Conservation (phyloP, 2,329 filamentous ascomycete species). For the Alternaria angustiovoidea region DNA sequence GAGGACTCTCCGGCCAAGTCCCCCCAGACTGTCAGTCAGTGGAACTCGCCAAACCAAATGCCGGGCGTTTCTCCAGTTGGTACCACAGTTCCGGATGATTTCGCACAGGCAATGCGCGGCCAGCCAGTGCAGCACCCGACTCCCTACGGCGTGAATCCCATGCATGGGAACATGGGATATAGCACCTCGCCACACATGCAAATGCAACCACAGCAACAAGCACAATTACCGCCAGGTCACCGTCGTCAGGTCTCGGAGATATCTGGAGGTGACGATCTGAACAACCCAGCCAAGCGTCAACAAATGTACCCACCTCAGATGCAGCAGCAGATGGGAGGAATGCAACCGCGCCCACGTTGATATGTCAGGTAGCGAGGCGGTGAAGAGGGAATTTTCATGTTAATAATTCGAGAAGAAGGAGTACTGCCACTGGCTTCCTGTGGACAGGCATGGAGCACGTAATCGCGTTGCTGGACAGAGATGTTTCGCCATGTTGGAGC, state of each 20-base stretch:
- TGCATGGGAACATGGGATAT: constrained; percentile 51
- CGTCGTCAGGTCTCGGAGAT: constrained; percentile 69
- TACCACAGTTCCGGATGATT: constrained; percentile 57
- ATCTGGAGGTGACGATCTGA: constrained; percentile 61
- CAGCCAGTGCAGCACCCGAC: constrained; percentile 45
- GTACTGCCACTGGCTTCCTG: neutral
- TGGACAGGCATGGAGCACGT: constrained; percentile 5
- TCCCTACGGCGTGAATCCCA: constrained; percentile 48
- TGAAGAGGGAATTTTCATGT: neutral
- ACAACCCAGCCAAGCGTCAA: constrained; percentile 64
- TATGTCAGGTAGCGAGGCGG: neutral
- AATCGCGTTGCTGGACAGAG: neutral
- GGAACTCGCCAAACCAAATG: constrained; percentile 69
- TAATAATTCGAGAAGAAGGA: neutral
- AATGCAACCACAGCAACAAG: constrained; percentile 45
- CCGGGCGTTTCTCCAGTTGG: constrained; percentile 65
- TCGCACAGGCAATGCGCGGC: constrained; percentile 55
- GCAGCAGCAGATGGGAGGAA: constrained; percentile 57
- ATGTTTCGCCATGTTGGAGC: neutral
- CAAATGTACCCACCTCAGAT: constrained; percentile 61
- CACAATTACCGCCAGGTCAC: constrained; percentile 46
- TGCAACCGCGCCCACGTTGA: constrained; percentile 60
- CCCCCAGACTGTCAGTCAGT: constrained; percentile 66
- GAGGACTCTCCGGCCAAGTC: constrained; percentile 70
- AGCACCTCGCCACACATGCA: constrained; percentile 50